Evolutionary conservation across 1,284 basidiomycete genomes (phyloP), one percentile per base, ranked within the genome.

Genomic region (Wolfiporia cocos): DNA sequence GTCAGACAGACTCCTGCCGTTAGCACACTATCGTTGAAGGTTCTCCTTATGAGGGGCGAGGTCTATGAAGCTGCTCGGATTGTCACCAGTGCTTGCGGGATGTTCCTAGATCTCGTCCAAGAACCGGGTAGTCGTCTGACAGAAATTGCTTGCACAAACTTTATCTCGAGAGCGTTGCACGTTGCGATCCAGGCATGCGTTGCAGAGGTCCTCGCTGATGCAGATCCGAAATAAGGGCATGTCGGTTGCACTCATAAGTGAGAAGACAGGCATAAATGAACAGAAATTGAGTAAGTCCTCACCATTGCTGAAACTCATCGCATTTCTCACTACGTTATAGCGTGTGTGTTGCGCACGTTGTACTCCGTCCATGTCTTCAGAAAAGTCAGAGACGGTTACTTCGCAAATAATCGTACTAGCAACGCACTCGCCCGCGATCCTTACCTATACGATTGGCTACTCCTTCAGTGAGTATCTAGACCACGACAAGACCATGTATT

Each of bases 151-250:
- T 19, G 19, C n/a, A 24, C 41, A 18, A 48, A 32, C 36, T 41
- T 41, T 34, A 33, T 44, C 20, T 31, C 49, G 15, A 37, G 47
- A 6, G 49, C 51, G 6, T 24, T 51, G 37, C 47, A 46, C 26
- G 47, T 49, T 21, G 49, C 43, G 2, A 34, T 37, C 3, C 42
- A 47, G 30, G 34, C 41, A 5, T 35, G 47, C 10, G 37, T 53
- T 15, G 33, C 49, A 14, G 49, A 53, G 23, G 33, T 53, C 17
- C 30, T 54, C 19, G 47, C 37, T 17, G 12, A 42, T 11, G 45
- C 34, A 12, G 49, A 46, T 19, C 35, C 34, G 10, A 5, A n/a
- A 17, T 7, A 34, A 44, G 11, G 50, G 48, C 10, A 22, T 48
- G n/a, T 34, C 39, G 3, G 23, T 43, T 17, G n/a, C 37, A 12